These are phyloP conservation scores for Chaetomiaceae sp. DNA, from an alignment of 2,329 filamentous ascomycete species.

Conservation along the genomic window DNA sequence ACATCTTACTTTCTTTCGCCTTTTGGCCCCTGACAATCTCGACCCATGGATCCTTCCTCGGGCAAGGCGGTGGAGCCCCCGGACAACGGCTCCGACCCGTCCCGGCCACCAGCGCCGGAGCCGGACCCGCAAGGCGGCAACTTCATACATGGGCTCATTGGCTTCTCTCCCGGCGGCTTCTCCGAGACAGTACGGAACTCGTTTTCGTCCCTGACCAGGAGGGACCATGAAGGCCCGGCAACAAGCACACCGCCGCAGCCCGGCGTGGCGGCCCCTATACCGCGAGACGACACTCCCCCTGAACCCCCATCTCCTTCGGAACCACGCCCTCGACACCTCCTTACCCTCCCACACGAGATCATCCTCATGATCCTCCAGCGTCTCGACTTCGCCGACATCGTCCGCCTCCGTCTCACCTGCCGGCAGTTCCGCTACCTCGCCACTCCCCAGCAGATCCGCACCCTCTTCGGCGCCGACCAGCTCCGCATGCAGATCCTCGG, in stretches of 20 bases:
- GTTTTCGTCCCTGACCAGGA: conserved; percentile 8
- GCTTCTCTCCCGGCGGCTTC: conserved; percentile 10
- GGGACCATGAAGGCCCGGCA: not conserved
- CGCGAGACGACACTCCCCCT: too few relatives aligned
- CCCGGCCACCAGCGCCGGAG: not conserved
- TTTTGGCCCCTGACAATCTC: too few relatives aligned
- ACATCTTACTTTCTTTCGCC: too few relatives aligned
- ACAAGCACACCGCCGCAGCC: not conserved
- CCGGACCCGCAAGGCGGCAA: not conserved
- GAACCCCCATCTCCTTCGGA: conserved; percentile 1
- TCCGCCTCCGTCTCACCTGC: conserved; percentile 40
- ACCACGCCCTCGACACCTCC: conserved; percentile 23
- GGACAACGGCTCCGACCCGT: not conserved
- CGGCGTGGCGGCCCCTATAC: too few relatives aligned
- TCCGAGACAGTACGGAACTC: conserved; percentile 15
- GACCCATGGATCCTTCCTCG: too few relatives aligned
- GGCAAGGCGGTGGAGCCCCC: not conserved
- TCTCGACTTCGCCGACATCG: conserved; percentile 41
- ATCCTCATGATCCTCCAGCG: conserved; percentile 39
- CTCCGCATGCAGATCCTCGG: conserved; percentile 31
- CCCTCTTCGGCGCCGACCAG: conserved; percentile 33
- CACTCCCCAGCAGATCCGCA: conserved; percentile 33
- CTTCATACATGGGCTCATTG: conserved; percentile 19
- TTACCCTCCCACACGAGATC: conserved; percentile 40
- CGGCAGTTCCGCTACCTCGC: conserved; percentile 35